Percentiles rank a stretch among this genome's conserved stretches.
Evolutionary conservation across 164 flowering plant genomes (phyloP).

Genomic region (Cinnamomum micranthum): DNA sequence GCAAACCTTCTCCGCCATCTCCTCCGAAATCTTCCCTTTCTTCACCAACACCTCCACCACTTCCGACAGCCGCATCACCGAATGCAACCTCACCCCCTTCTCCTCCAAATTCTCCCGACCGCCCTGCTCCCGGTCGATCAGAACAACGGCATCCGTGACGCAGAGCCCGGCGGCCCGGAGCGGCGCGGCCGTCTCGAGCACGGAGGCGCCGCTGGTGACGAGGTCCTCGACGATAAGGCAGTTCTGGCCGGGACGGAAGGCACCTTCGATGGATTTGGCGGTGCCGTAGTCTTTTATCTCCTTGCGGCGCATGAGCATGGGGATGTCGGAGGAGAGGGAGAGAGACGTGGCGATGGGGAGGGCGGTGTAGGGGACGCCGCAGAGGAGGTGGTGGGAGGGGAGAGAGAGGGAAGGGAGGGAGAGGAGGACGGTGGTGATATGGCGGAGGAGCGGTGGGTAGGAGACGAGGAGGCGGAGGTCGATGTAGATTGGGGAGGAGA

Average conservation of each 20-base stretch:
- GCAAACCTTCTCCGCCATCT: conserved; percentile 40
- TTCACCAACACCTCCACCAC: conserved; percentile 69
- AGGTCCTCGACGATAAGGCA: conserved; percentile 80
- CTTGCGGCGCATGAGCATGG: conserved; percentile 96
- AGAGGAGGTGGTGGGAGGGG: conserved; percentile 56
- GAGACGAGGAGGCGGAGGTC: conserved; percentile 97
- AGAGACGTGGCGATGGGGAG: conserved; percentile 88
- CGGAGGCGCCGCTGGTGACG: conserved; percentile 93
- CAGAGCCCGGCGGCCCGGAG: conserved; percentile 63
- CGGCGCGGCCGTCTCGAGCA: conserved; percentile 85
- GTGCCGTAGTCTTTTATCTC: conserved; percentile 91
- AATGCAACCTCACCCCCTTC: conserved; percentile 66
- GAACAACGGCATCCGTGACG: conserved; percentile 83
- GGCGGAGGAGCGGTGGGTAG: conserved; percentile 74
- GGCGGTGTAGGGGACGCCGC: conserved; percentile 98
- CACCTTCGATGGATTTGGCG: conserved; percentile 75
- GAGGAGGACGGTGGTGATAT: conserved; percentile 61
- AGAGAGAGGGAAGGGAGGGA: conserved; percentile 38
- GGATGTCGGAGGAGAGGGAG: conserved; percentile 49
- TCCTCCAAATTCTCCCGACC: conserved; percentile 81
- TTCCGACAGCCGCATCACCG: conserved; percentile 64
- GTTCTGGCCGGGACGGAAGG: conserved; percentile 33
- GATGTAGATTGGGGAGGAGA: conserved; percentile 85
- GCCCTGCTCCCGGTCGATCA: conserved; percentile 91
- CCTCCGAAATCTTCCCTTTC: conserved; percentile 67